Conservation (phyloP, 768 basidiomycete species). For the Leucosporidium yakuticum region DNA sequence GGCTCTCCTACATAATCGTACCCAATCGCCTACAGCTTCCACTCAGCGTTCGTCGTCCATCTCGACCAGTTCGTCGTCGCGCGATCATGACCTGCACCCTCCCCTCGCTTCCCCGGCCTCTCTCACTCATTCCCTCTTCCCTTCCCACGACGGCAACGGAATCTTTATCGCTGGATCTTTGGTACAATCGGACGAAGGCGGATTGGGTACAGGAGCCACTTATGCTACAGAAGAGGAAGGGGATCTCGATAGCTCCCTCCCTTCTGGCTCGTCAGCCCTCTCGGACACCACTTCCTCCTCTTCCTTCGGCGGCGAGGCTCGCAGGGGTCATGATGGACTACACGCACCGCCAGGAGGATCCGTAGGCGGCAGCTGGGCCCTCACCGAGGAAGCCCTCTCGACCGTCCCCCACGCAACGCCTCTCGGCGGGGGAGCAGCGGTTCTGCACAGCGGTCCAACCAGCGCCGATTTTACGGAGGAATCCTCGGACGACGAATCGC, state of each 20-base stretch:
- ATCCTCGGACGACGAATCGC: slow-evolving; percentile 6
- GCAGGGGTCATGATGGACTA: too few relatives aligned
- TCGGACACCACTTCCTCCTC: background rate
- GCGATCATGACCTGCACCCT: background rate
- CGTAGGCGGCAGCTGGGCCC: slow-evolving; percentile 5
- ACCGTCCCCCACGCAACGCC: background rate
- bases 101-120: background rate
- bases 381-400: slow-evolving; percentile 14
- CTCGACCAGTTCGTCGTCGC: background rate
- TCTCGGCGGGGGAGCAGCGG: background rate
- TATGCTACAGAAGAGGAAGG: too few relatives aligned
- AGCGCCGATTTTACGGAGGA: slow-evolving; percentile 10
- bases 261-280: background rate
- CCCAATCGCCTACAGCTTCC: background rate
- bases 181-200: background rate
- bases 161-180: background rate
- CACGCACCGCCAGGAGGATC: background rate
- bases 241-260: too few relatives aligned
- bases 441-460: background rate
- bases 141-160: slow-evolving; percentile 16
- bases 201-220: too few relatives aligned
- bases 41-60: background rate
- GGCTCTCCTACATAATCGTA: too few relatives aligned
- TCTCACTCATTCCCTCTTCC: slow-evolving; percentile 5
- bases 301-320: too few relatives aligned